Conservation (phyloP, 1,284 basidiomycete genomes). For the Apiotrichum sp. region DNA sequence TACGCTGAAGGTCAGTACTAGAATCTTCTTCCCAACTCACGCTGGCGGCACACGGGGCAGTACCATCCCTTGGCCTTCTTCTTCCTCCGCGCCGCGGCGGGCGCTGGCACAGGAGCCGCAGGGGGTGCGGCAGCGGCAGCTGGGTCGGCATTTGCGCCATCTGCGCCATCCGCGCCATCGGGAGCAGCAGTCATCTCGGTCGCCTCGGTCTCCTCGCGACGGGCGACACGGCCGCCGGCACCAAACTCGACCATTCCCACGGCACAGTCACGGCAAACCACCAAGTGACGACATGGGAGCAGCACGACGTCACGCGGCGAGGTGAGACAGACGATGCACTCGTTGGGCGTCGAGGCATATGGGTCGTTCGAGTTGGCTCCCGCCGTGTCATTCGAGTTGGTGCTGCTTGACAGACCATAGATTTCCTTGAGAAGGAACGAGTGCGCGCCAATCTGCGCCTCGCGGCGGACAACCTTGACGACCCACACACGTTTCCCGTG, state of each 20-base stretch:
- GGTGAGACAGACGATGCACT: slow-evolving; percentile 80
- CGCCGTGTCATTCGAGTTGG: slow-evolving; percentile 46
- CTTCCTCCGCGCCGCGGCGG: slow-evolving; percentile 57
- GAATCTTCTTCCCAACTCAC: slow-evolving; percentile 48
- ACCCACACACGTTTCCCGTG: slow-evolving; percentile 61
- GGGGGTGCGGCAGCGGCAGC: no score
- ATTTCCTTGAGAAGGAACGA: slow-evolving; percentile 89
- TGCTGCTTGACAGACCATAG: slow-evolving; percentile 62
- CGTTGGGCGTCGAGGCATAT: slow-evolving; percentile 71
- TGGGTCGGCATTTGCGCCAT: no score
- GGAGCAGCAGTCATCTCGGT: slow-evolving; percentile 11
- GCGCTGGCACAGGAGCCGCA: slow-evolving; percentile 32
- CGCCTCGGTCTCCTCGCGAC: slow-evolving; percentile 15
- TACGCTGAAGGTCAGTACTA: slow-evolving; percentile 56
- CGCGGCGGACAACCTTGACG: slow-evolving; percentile 79
- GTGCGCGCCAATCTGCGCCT: slow-evolving; percentile 73
- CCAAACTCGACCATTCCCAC: slow-evolving; percentile 93
- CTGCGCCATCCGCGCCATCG: slow-evolving; percentile 4
- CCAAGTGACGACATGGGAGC: slow-evolving; percentile 79
- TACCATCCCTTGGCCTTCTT: slow-evolving; percentile 90
- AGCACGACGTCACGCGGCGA: slow-evolving; percentile 80
- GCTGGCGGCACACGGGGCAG: slow-evolving; percentile 87
- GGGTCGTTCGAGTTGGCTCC: slow-evolving; percentile 52
- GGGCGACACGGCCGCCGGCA: slow-evolving; percentile 63
- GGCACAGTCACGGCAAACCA: slow-evolving; percentile 85